These are phyloP conservation scores for Fusarium sp. DNA, from an alignment of 2,329 filamentous ascomycete species.

Conservation along the genomic window DNA sequence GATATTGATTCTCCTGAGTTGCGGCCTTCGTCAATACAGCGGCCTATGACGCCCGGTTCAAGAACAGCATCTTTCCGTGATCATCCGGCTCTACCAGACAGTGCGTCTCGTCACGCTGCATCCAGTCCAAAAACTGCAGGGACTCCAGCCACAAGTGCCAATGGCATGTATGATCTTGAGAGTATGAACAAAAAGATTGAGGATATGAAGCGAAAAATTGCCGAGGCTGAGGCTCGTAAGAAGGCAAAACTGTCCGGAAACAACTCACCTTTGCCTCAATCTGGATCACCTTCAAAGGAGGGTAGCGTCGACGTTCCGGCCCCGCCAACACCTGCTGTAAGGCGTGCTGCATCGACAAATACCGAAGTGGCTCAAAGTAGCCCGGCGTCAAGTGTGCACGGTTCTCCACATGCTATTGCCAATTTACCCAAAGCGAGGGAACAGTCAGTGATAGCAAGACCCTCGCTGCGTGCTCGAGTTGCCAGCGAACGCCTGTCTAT, in stretches of 20 bases:
- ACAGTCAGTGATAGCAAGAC: slow-evolving; percentile 5
- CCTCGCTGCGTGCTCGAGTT: slow-evolving; percentile 45
- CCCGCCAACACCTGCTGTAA: not conserved
- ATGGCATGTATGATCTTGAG: slow-evolving; percentile 54
- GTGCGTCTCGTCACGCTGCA: slow-evolving; percentile 50
- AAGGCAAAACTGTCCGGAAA: slow-evolving; percentile 51
- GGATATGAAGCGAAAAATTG: slow-evolving; percentile 67
- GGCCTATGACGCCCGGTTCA: slow-evolving; percentile 45
- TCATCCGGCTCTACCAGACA: slow-evolving; percentile 56
- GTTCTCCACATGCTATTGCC: not conserved
- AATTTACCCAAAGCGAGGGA: slow-evolving; percentile 29
- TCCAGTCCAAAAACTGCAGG: slow-evolving; percentile 52
- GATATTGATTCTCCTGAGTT: slow-evolving; percentile 68
- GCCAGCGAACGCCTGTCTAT: slow-evolving; percentile 51
- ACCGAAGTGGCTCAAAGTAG: not conserved
- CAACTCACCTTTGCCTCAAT: slow-evolving; percentile 44
- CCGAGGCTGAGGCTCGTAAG: slow-evolving; percentile 66
- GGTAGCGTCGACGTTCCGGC: slow-evolving; percentile 35
- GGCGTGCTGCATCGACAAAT: not conserved
- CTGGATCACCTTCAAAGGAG: slow-evolving; percentile 39
- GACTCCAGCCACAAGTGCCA: slow-evolving; percentile 51
- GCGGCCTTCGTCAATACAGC: slow-evolving; percentile 48
- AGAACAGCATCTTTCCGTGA: slow-evolving; percentile 53
- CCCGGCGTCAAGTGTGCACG: slow-evolving; percentile 8
- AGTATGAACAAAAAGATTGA: slow-evolving; percentile 68